These are phyloP conservation scores for Cerioporus squamosus DNA, from an alignment of 1,284 basidiomycete species.

Conservation along the genomic window DNA sequence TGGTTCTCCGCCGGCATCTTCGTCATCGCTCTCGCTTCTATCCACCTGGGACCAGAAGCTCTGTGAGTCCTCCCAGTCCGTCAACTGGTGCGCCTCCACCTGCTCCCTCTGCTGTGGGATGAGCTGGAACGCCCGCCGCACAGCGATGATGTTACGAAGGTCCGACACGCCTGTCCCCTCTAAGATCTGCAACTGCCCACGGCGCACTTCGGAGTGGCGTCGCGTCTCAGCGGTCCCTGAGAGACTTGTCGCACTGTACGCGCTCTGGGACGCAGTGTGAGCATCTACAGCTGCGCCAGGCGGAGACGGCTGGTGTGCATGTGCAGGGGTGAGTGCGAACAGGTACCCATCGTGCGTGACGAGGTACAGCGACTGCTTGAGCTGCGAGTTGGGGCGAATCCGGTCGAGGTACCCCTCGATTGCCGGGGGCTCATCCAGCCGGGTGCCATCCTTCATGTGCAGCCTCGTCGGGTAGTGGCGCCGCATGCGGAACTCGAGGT, in stretches of 20 bases:
- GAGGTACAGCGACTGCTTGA: constrained; percentile 69
- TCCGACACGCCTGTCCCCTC: constrained; percentile 71
- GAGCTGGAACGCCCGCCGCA: constrained; percentile 65
- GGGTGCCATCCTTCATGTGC: constrained; percentile 56
- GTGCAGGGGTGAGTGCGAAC: constrained; percentile 58
- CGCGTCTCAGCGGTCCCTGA: constrained; percentile 39
- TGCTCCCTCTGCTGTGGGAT: constrained; percentile 43
- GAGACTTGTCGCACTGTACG: constrained; percentile 26
- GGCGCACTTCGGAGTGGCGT: constrained; percentile 56
- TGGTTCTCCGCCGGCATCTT: constrained; percentile 72
- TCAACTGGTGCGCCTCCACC: constrained; percentile 28
- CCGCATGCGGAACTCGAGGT: constrained; percentile 74
- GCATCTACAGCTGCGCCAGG: constrained; percentile 49
- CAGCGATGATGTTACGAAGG: constrained; percentile 63
- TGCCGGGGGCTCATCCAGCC: constrained; percentile 70
- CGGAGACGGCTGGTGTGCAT: constrained; percentile 72
- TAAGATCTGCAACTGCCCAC: constrained; percentile 71
- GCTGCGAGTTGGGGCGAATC: constrained; percentile 64
- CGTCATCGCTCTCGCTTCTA: constrained; percentile 51
- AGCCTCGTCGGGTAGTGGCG: constrained; percentile 66
- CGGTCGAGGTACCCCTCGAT: constrained; percentile 84
- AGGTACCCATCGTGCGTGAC: constrained; percentile 75
- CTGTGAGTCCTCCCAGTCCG: constrained; percentile 40
- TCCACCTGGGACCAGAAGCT: constrained; percentile 45
- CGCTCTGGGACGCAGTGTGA: neutral